Conservation (phyloP, 169 alveolate species). For the Plasmodium relictum region DNA sequence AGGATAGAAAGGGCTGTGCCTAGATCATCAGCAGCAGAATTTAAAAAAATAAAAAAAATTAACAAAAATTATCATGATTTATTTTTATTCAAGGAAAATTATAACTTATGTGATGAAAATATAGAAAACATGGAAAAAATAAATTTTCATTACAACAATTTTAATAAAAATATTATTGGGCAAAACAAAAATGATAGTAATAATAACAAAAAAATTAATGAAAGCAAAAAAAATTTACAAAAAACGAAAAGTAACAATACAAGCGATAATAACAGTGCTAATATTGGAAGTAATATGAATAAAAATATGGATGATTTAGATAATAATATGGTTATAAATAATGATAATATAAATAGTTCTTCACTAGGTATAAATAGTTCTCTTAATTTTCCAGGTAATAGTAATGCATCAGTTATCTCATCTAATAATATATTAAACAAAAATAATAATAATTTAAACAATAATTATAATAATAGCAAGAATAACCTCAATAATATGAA, state of each 20-base stretch:
- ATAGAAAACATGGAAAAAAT: slow-evolving; percentile 40
- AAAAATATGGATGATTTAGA: not conserved
- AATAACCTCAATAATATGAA: no score
- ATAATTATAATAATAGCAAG: not conserved
- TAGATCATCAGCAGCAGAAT: slow-evolving; percentile 49
- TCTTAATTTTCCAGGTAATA: not conserved
- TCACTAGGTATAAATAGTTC: not conserved
- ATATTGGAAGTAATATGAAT: not conserved
- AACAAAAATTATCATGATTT: slow-evolving; percentile 53
- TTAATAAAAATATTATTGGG: slow-evolving; percentile 26
- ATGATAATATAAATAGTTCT: not conserved
- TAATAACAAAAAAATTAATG: not conserved
- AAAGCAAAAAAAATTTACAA: not conserved
- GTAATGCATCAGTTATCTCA: not conserved
- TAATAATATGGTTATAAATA: slow-evolving; percentile 1
- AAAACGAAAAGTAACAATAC: not conserved
- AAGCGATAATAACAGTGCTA: not conserved
- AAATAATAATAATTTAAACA: not conserved
- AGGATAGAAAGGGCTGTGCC: slow-evolving; percentile 77
- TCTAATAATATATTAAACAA: not conserved
- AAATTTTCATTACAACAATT: slow-evolving; percentile 39
- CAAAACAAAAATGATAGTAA: slow-evolving; percentile 12
- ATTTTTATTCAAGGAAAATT: slow-evolving; percentile 68
- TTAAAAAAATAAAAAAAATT: slow-evolving; percentile 48
- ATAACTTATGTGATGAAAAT: slow-evolving; percentile 39